Evolutionary conservation across 2,329 filamentous ascomycete species (phyloP).

Genomic region (Aureobasidium sp.): DNA sequence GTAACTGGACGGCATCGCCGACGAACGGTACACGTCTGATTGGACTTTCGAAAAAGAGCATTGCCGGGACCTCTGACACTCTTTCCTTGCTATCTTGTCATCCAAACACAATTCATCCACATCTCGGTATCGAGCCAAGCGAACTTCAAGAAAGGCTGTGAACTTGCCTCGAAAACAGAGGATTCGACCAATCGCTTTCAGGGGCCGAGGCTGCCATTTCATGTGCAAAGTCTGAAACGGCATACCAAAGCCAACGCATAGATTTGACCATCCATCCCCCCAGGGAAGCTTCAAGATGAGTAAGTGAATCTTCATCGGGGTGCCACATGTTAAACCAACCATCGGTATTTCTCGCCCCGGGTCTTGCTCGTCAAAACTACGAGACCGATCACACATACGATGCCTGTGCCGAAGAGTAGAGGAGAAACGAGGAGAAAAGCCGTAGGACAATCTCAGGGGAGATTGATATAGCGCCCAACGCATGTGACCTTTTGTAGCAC

Average conservation of each 20-base stretch:
- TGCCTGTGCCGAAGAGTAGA: background rate
- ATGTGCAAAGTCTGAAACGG: background rate
- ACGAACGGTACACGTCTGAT: background rate
- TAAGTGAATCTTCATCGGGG: background rate
- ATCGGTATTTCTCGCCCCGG: background rate
- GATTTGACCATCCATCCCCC: background rate
- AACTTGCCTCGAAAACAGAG: background rate
- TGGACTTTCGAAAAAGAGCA: background rate
- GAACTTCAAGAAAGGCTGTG: background rate
- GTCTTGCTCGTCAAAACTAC: background rate
- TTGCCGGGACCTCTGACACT: background rate
- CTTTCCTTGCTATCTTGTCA: background rate
- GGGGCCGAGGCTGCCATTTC: background rate
- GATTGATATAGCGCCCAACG: background rate
- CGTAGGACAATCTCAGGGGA: background rate
- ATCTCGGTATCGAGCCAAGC: background rate
- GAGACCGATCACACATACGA: background rate
- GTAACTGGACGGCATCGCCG: background rate
- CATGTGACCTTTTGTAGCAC: conserved; percentile 3
- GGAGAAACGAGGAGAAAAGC: background rate
- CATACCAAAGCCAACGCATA: background rate
- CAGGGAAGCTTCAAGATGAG: no score
- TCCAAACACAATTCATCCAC: background rate
- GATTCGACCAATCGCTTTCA: background rate
- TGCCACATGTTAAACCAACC: conserved; percentile 2